Evolutionary conservation across 306 rosid genomes (phyloP), one percentile per base, ranked within the genome.

Genomic region (Elaeagnus macrophylla): DNA sequence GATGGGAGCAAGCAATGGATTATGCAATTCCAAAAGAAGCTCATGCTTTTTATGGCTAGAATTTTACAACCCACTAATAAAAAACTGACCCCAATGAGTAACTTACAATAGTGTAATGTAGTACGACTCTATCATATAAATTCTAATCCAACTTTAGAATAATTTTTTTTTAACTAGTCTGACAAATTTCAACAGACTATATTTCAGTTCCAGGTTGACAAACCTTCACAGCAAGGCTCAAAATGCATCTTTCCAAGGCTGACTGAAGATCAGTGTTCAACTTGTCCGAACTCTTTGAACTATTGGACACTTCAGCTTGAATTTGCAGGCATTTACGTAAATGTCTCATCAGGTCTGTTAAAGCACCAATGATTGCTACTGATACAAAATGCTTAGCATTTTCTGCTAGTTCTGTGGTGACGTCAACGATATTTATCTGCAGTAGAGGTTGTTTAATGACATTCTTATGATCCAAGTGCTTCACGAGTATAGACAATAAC

Each of bases 391-490:
- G 79, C 81, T 84, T 82, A 61, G 79, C 79, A 71, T 72, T 81
- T 67, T 80, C 76, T 35, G 85, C 87, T 50, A 91, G 86, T 64
- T 82, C 71, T 52, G 85, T 68, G 67, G 70, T 75, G 67, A 77
- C 80, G 61, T 74, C 80, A 45, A 81, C 69, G 37, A 87, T 82
- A 66, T 80, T 71, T 43, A 67, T 80, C 73, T 84, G 94, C 67
- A 82, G 25, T 37, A 66, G 71, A 62, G 96, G 96, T 56, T 77
- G 75, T 72, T 71, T 87, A 57, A 69, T 72, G 51, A 82, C 88
- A 71, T 82, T 82, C 85, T 84, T 84, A 68, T 91, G 99, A 80
- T 87, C 99, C 89, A 91, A 75, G 80, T 91, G 99, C 81, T 91
- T 91, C 75, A 87, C 80, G 82, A 91, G 72, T 69, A 64, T 78